Evolutionary conservation across 2,329 filamentous ascomycete species (phyloP).

Genomic region (Fusarium brachygibbosum): DNA sequence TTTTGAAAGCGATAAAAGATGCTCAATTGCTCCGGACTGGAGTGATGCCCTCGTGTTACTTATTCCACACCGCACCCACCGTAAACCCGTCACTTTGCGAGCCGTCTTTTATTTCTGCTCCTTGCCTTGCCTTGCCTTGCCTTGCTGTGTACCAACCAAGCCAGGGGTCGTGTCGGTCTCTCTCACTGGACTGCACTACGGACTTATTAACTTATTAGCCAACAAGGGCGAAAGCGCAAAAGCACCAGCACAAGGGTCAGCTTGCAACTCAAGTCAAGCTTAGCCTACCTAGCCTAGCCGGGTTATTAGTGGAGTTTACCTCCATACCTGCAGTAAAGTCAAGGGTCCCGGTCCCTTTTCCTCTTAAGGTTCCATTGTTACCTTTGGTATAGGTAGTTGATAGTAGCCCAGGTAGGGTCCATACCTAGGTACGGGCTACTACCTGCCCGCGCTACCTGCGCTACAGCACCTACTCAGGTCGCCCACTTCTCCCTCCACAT

Average conservation of each 20-base stretch:
- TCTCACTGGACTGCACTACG: slow-evolving; percentile 1
- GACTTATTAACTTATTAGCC: slow-evolving; percentile 20
- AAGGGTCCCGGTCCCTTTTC: slow-evolving; percentile 40
- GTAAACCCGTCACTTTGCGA: slow-evolving; percentile 42
- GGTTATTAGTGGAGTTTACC: slow-evolving; percentile 4
- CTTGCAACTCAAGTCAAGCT: slow-evolving; percentile 29
- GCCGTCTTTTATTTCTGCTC: slow-evolving; percentile 18
- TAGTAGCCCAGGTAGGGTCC: no score
- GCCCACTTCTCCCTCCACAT: slow-evolving; percentile 47
- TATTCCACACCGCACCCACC: slow-evolving; percentile 50
- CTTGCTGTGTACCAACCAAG: slow-evolving; percentile 35
- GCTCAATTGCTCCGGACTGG: slow-evolving; percentile 10
- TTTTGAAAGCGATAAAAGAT: not conserved
- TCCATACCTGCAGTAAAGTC: slow-evolving; percentile 6
- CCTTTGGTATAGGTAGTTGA: no score
- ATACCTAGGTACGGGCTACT: no score
- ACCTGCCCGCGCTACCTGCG: not conserved
- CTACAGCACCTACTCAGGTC: slow-evolving; percentile 39
- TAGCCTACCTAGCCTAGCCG: slow-evolving; percentile 26
- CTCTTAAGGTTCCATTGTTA: not conserved
- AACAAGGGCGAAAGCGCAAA: slow-evolving; percentile 36
- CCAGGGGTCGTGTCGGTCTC: not conserved
- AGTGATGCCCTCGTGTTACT: slow-evolving; percentile 21
- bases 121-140: not conserved
- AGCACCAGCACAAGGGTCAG: slow-evolving; percentile 36